A percentile compares a stretch with the other conserved stretches of the same genome.
These are phyloP conservation scores for Epichloe gansuensis DNA, from an alignment of 2,329 filamentous ascomycete genomes.

Conservation along the genomic window DNA sequence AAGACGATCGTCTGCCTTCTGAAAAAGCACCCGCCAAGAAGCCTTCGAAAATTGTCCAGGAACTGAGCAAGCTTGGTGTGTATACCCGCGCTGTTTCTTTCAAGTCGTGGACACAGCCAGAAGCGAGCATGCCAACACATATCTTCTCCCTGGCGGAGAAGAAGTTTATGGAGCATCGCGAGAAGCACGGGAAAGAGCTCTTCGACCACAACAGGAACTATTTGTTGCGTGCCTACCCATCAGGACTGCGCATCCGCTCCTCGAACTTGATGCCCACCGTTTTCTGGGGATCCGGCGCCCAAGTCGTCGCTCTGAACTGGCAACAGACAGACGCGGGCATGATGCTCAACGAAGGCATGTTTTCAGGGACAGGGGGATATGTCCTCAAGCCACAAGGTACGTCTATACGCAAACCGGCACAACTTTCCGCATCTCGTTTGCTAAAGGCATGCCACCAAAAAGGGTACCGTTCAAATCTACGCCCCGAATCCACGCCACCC, in stretches of 20 bases:
- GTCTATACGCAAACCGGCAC: not conserved
- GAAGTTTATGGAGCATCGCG: conserved; percentile 48
- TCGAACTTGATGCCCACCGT: conserved; percentile 76
- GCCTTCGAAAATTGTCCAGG: conserved; percentile 53
- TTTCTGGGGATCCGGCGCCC: conserved; percentile 81
- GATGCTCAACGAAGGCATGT: conserved; percentile 95
- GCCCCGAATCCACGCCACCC: conserved; percentile 12
- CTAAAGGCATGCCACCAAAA: not conserved
- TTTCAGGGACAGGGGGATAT: conserved; percentile 70
- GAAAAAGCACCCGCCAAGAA: conserved; percentile 31
- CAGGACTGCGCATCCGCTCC: conserved; percentile 65
- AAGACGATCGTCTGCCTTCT: conserved; percentile 27
- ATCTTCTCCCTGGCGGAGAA: conserved; percentile 57
- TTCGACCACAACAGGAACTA: conserved; percentile 73
- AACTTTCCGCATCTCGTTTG: not conserved
- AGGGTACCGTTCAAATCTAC: conserved; percentile 20
- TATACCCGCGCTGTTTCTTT: conserved; percentile 79
- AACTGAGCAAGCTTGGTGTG: conserved; percentile 62
- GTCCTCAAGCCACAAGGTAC: conserved; percentile 66
- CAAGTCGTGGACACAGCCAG: conserved; percentile 61
- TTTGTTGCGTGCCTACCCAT: conserved; percentile 82
- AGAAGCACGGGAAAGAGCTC: conserved; percentile 37
- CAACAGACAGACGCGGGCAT: conserved; percentile 82
- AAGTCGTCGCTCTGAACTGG: conserved; percentile 90
- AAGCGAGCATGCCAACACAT: conserved; percentile 50